Conservation (phyloP, 108 stramenopile genomes). For the Conticribra weissflogii region DNA sequence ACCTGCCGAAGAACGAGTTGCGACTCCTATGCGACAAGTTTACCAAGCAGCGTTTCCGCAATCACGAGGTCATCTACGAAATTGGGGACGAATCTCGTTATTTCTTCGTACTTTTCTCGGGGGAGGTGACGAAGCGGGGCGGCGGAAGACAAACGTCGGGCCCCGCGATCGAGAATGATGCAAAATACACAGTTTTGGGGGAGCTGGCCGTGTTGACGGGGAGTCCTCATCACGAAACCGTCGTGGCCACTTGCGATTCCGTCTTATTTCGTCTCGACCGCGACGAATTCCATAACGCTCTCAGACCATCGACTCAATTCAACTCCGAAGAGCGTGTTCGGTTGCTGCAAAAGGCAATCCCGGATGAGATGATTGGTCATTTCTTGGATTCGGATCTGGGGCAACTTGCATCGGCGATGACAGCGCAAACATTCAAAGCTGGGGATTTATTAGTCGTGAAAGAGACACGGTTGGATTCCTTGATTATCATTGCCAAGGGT, state of each 20-base stretch:
- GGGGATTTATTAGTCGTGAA: constrained; percentile 21
- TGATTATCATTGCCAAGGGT: constrained; percentile 25
- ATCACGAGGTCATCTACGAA: constrained; percentile 39
- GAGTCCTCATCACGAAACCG: constrained; percentile 22
- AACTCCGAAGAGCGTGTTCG: constrained; percentile 1
- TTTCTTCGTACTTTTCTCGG: constrained; percentile 50
- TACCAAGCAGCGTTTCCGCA: constrained; percentile 19
- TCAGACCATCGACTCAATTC: constrained; percentile 15
- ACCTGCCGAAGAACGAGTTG: constrained; percentile 10
- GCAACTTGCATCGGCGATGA: constrained; percentile 13
- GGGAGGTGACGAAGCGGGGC: constrained; percentile 22
- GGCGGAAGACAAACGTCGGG: background rate
- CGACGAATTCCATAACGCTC: constrained; percentile 7
- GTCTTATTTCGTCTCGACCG: constrained; percentile 25
- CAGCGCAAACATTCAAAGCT: constrained; percentile 6
- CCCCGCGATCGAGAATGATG: background rate
- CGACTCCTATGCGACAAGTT: constrained; percentile 22
- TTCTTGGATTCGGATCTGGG: constrained; percentile 6
- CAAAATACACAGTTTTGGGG: constrained; percentile 45
- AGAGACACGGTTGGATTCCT: constrained; percentile 4
- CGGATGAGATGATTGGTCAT: constrained; percentile 23
- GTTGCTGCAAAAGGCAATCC: constrained; percentile 17
- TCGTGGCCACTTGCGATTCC: constrained; percentile 31
- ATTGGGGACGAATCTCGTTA: constrained; percentile 28
- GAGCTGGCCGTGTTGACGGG: constrained; percentile 39